These are phyloP conservation scores for Populus nigra DNA, from an alignment of 345 rosid genomes.

Conservation along the genomic window DNA sequence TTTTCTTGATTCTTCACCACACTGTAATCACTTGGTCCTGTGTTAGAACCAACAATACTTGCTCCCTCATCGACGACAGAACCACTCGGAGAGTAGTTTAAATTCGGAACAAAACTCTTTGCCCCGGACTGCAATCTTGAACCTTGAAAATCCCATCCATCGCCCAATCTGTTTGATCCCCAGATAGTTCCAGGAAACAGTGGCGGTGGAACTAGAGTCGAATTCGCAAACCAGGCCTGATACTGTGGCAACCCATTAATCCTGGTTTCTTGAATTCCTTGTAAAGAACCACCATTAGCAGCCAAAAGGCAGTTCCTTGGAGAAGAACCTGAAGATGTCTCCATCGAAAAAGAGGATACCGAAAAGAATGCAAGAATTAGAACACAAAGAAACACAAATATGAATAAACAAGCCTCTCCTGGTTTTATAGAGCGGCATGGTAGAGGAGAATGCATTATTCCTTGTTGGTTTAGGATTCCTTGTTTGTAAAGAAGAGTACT, in stretches of 20 bases:
- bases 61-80: not conserved
- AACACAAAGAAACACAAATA: not conserved
- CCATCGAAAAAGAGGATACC: not conserved
- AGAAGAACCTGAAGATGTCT: not conserved
- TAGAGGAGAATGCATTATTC: not conserved
- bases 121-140: not conserved
- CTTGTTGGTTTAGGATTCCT: not conserved
- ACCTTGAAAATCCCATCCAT: not conserved
- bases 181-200: not conserved
- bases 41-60: not conserved
- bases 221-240: not conserved
- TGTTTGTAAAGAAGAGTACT: not conserved
- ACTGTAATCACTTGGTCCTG: not conserved
- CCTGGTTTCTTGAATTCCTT: not conserved
- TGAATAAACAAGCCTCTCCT: not conserved
- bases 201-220: not conserved
- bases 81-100: not conserved
- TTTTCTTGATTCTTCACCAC: not conserved
- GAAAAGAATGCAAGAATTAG: not conserved
- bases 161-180: not conserved
- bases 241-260: not conserved
- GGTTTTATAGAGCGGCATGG: not conserved
- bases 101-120: not conserved
- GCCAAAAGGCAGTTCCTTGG: not conserved
- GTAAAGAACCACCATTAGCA: not conserved